Evolutionary conservation across 352 stramenopile genomes (phyloP).

Genomic region (Blastocystis sp.): DNA sequence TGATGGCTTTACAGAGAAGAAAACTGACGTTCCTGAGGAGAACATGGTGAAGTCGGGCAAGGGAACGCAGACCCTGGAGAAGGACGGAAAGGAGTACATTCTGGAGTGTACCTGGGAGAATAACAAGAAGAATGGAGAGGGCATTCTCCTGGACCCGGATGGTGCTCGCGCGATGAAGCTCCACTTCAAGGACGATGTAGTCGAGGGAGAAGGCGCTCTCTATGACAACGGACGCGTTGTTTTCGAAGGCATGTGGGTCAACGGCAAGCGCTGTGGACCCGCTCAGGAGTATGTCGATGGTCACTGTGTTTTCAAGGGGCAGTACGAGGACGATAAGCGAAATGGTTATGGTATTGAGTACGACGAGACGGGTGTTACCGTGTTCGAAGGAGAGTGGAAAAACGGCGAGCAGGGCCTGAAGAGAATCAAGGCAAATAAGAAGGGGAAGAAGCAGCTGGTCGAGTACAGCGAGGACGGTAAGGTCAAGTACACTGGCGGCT

Average conservation of each 20-base stretch:
- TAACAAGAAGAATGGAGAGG: constrained; percentile 57
- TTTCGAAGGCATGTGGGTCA: constrained; percentile 36
- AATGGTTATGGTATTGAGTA: constrained; percentile 60
- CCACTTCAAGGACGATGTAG: constrained; percentile 48
- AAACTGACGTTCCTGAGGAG: constrained; percentile 10
- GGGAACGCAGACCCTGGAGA: constrained; percentile 25
- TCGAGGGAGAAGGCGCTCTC: constrained; percentile 21
- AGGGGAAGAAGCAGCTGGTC: constrained; percentile 4
- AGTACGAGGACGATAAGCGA: constrained; percentile 54
- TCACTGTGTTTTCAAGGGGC: constrained; percentile 29
- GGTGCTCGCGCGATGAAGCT: constrained; percentile 24
- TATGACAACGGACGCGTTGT: constrained; percentile 2
- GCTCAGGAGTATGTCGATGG: constrained; percentile 5
- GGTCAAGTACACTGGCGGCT: constrained; percentile 11
- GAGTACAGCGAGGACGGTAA: constrained; percentile 43
- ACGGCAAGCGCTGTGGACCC: constrained; percentile 20
- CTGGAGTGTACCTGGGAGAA: constrained; percentile 59
- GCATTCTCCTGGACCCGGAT: constrained; percentile 25
- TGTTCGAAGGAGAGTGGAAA: constrained; percentile 2
- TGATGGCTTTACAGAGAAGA: constrained; percentile 31
- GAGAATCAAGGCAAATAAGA: constrained; percentile 30
- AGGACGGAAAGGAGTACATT: constrained; percentile 47
- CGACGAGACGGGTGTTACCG: background rate
- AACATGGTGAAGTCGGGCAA: constrained; percentile 3
- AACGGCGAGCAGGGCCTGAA: constrained; percentile 21